Conservation (phyloP, 257 asterid species). For the Lycium ferocissimum region DNA sequence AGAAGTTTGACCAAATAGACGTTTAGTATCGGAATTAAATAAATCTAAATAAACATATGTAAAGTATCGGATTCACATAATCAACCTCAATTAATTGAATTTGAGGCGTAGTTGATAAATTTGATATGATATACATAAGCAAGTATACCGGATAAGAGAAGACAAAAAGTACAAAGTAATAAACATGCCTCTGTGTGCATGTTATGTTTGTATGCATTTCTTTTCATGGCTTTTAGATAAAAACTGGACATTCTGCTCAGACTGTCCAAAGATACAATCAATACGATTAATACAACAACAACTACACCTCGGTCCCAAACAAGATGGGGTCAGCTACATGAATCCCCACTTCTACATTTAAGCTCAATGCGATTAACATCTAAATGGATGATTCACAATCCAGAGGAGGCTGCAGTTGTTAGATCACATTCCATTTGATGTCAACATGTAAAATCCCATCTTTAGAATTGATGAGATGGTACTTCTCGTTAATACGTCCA, state of each 20-base stretch:
- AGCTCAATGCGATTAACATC: not conserved
- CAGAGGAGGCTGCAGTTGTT: conserved; percentile 31
- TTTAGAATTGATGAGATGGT: conserved; percentile 74
- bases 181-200: not conserved
- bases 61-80: not conserved
- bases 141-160: not conserved
- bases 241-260: not conserved
- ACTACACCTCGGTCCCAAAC: not conserved
- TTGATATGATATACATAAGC: not conserved
- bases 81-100: not conserved
- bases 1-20: not conserved
- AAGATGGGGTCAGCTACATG: not conserved
- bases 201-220: conserved; percentile 6
- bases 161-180: not conserved
- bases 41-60: not conserved
- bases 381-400: not conserved
- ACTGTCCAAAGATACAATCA: not conserved
- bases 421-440: conserved; percentile 74
- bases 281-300: not conserved
- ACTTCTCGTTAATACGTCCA: conserved; percentile 72
- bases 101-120: not conserved
- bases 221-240: not conserved
- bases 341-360: not conserved
- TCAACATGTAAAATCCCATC: conserved; percentile 76
- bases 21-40: not conserved